phyloP scores from a whole-genome alignment of 2,329 filamentous ascomycete genomes.

The Aspergillus awamori region DNA sequence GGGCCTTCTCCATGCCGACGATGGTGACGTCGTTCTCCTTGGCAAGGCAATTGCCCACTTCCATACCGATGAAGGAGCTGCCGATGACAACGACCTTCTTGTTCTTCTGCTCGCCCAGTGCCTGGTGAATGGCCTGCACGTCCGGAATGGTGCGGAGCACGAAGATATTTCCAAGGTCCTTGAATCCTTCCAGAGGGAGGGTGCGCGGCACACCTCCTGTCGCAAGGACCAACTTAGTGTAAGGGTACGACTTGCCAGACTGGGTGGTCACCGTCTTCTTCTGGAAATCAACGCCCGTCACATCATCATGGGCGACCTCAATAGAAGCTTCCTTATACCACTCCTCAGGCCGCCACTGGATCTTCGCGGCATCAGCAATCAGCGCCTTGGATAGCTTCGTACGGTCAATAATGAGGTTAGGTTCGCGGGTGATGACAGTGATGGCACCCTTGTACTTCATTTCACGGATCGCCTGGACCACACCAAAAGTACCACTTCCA shows the following conservation, averaged over 20 bases:
- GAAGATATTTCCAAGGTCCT: constrained; percentile 85
- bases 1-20: constrained; percentile 83
- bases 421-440: constrained; percentile 81
- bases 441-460: constrained; percentile 78
- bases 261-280: constrained; percentile 74
- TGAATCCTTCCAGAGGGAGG: constrained; percentile 82
- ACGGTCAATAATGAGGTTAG: constrained; percentile 85
- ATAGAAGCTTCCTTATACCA: constrained; percentile 72
- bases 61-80: constrained; percentile 97
- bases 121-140: constrained; percentile 73
- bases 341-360: constrained; percentile 73
- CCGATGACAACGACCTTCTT: constrained; percentile 94
- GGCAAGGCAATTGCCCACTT: constrained; percentile 80
- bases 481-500: constrained; percentile 80
- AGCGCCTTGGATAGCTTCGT: constrained; percentile 95
- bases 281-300: constrained; percentile 74
- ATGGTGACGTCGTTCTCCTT: constrained; percentile 83
- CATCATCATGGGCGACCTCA: constrained; percentile 61
- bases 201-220: constrained; percentile 78
- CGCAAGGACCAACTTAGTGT: constrained; percentile 87
- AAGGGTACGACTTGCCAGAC: constrained; percentile 69
- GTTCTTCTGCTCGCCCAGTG: constrained; percentile 74
- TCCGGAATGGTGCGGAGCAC: constrained; percentile 77
- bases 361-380: constrained; percentile 75
- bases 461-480: constrained; percentile 79